Evolutionary conservation across 805 yeast species (phyloP), one percentile per base, ranked within the genome.

Genomic region (Candida vartiovaarae): DNA sequence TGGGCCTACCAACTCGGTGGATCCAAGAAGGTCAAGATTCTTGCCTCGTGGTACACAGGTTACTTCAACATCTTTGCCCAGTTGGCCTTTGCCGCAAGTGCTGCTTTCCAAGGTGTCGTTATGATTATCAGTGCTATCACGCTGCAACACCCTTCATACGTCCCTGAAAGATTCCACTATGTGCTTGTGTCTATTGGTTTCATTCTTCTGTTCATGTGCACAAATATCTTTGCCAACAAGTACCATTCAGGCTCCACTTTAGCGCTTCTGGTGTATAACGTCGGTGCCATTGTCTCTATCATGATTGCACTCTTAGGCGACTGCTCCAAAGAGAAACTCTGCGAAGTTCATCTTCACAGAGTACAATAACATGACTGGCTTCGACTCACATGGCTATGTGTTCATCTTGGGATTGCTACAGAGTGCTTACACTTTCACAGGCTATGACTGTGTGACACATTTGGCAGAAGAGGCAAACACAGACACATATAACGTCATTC

Each of bases 361-460:
- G 25, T 55, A 51, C 44, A 41, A 36, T 37, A 57, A 57, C 45
- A 38, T 42, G 20, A 49, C 61, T 4, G 60, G 61, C 3, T 57
- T 53, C 43, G 20, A 41, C 2, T 50, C 59, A 9, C 57, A 55
- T 40, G 56, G 54, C 3, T 54, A 54, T 34, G 60, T 55, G 39
- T 57, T 55, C 47, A 54, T 57, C 33, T 39, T 57, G 37, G 61
- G 61, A 42, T 43, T 57, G 11, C 41, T 57, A 20, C 61, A 55
- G 39, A 48, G 54, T 28, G 60, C 59, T 11, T 55, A 51, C 39
- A 55, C 60, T 9, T 55, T 65, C 36, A 54, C 65, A 5, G 59
- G 65, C 40, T 63, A 60, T 42, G 70, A 65, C 48, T 60, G 64
- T 5, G 61, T 62, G 3, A 57, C 64, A 7, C 68, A 63, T 44